A percentile compares a stretch with the other conserved stretches of the same genome.
phyloP scores from a whole-genome alignment of 345 rosid genomes.

The Corchorus capsularis region DNA sequence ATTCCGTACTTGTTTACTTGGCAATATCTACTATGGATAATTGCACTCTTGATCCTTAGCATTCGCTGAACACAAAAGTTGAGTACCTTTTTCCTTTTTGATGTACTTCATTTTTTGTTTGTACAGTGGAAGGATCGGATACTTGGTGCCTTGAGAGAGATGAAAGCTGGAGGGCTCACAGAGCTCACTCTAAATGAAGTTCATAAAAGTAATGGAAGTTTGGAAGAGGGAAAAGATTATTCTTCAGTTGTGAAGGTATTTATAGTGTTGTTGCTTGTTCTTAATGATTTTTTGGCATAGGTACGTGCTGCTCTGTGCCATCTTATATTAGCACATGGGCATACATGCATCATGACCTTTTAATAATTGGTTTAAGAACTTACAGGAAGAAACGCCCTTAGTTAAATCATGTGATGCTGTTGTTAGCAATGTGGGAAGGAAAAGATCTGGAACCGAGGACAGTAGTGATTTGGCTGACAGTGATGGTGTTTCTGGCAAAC shows the following conservation, averaged over 20 bases:
- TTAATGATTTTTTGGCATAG: constrained; percentile 1
- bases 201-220: constrained; percentile 53
- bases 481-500: constrained; percentile 61
- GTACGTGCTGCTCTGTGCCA: not conserved
- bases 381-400: constrained; percentile 53
- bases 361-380: constrained; percentile 32
- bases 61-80: not conserved
- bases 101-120: constrained; percentile 30
- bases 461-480: constrained; percentile 49
- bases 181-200: constrained; percentile 48
- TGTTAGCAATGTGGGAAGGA: constrained; percentile 48
- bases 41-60: not conserved
- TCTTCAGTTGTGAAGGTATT: constrained; percentile 48
- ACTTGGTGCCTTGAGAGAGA: constrained; percentile 65
- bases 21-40: not conserved
- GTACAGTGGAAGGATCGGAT: constrained; percentile 91
- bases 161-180: constrained; percentile 58
- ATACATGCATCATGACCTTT: constrained; percentile 23
- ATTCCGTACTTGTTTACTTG: not conserved
- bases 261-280: constrained; percentile 30
- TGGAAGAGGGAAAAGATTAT: constrained; percentile 48
- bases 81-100: constrained; percentile 11
- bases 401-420: constrained; percentile 40
- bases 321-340: constrained; percentile 9
- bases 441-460: constrained; percentile 67